Evolutionary conservation across 306 rosid genomes (phyloP).

Genomic region (Glycine soja): DNA sequence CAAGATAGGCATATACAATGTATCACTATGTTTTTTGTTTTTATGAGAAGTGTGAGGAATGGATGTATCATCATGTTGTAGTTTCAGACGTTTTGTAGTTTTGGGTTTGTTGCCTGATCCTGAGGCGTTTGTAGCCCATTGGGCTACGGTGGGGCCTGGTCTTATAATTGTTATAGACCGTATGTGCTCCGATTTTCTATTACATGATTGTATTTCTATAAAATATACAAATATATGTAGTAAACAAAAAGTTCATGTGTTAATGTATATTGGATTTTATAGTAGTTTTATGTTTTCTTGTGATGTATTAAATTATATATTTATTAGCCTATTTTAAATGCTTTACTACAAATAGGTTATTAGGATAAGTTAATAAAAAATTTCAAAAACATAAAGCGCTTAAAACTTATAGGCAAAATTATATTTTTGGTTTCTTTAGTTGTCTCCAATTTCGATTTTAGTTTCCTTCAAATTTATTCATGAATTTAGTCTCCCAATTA

Average conservation of each 20-base stretch:
- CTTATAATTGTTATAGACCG: constrained; percentile 35
- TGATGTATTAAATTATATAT: no score
- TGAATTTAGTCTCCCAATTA: no score
- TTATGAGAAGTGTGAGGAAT: no score
- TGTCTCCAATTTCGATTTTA: no score
- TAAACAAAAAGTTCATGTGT: not conserved
- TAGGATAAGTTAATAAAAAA: no score
- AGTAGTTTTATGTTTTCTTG: no score
- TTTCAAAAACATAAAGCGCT: no score
- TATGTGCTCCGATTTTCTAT: constrained; percentile 1
- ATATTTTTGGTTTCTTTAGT: no score
- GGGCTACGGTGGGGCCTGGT: constrained; percentile 34
- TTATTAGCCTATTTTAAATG: no score
- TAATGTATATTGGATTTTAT: not conserved
- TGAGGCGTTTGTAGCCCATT: constrained; percentile 42
- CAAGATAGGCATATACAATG: not conserved
- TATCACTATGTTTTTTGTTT: not conserved
- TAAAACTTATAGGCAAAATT: no score
- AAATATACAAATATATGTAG: not conserved
- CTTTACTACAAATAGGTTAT: no score
- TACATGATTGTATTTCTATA: not conserved
- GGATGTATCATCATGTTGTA: not conserved
- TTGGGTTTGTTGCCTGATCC: constrained; percentile 29
- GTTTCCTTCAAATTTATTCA: no score
- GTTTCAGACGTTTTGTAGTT: not conserved